These are phyloP conservation scores for Trametes sanguinea DNA, from an alignment of 768 basidiomycete genomes.

Conservation along the genomic window DNA sequence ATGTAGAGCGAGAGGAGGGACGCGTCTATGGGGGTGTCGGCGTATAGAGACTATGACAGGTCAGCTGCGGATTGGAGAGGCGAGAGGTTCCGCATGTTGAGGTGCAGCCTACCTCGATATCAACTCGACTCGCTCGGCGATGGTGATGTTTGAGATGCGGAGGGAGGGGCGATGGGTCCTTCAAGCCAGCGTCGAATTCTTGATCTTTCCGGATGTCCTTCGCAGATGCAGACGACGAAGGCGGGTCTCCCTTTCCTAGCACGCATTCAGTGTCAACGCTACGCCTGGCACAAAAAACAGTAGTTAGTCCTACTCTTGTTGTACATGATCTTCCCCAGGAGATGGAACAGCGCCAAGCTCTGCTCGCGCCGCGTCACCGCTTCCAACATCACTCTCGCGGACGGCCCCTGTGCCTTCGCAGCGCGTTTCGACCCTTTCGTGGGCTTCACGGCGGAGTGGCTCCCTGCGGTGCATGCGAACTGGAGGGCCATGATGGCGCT, in stretches of 20 bases:
- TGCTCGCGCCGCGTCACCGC: slow-evolving; percentile 83
- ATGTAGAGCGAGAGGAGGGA: slow-evolving; percentile 87
- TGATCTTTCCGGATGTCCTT: slow-evolving; percentile 67
- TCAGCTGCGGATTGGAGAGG: no score
- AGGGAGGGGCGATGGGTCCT: slow-evolving; percentile 60
- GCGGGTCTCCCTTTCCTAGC: slow-evolving; percentile 75
- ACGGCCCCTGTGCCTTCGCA: slow-evolving; percentile 28
- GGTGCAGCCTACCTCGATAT: slow-evolving; percentile 58
- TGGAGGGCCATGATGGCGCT: slow-evolving; percentile 93
- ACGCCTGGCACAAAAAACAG: no score
- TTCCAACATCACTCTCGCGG: slow-evolving; percentile 53
- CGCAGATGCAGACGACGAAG: slow-evolving; percentile 51
- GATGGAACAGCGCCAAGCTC: slow-evolving; percentile 84
- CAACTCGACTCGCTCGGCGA: slow-evolving; percentile 70
- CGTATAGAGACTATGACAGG: slow-evolving; percentile 59
- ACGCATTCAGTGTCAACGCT: no score
- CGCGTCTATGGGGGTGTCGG: slow-evolving; percentile 88
- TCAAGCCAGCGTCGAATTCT: slow-evolving; percentile 54
- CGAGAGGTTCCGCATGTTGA: no score
- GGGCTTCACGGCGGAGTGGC: slow-evolving; percentile 23
- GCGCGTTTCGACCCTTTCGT: slow-evolving; percentile 32
- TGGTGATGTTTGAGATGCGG: slow-evolving; percentile 58
- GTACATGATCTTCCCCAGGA: slow-evolving; percentile 91
- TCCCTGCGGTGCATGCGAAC: slow-evolving; percentile 63
- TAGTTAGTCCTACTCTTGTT: slow-evolving; percentile 73